A percentile compares a stretch with the other conserved stretches of the same genome.
These are phyloP conservation scores for Rhodotorula sp. DNA, from an alignment of 1,284 basidiomycete genomes.

Conservation along the genomic window DNA sequence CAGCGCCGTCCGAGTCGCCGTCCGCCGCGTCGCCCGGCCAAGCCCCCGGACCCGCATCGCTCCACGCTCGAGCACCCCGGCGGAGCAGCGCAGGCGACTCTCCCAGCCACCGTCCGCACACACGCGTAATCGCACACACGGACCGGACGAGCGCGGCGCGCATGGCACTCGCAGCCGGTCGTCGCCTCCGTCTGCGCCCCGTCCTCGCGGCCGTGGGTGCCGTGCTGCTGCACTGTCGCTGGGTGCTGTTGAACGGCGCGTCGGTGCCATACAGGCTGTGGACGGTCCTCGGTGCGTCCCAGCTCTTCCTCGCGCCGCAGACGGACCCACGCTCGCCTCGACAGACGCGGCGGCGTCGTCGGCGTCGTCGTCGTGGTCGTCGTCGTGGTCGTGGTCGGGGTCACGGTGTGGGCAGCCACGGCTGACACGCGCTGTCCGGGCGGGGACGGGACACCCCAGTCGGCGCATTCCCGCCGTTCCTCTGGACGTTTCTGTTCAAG, in stretches of 20 bases:
- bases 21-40: too few species aligned
- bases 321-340: too few species aligned
- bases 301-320: not conserved
- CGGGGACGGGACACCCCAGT: slow-evolving; percentile 5
- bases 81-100: too few species aligned
- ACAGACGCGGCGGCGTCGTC: too few species aligned
- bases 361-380: too few species aligned
- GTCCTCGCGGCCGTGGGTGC: not conserved
- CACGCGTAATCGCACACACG: not conserved
- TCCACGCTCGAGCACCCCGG: too few species aligned
- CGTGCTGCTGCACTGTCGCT: slow-evolving; percentile 26
- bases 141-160: not conserved
- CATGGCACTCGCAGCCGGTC: not conserved
- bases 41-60: too few species aligned
- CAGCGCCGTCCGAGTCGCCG: too few species aligned
- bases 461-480: slow-evolving; percentile 33
- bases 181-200: slow-evolving; percentile 4
- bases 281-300: slow-evolving; percentile 24
- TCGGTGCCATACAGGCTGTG: slow-evolving; percentile 28
- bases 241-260: slow-evolving; percentile 35
- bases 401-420: too few species aligned
- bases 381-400: too few species aligned
- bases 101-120: too few species aligned
- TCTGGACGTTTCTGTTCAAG: slow-evolving; percentile 42
- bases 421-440: too few species aligned